A percentile compares a stretch with the other conserved stretches of the same genome.
Conservation (phyloP, 495 filamentous ascomycete species). For the Talaromyces borbonicus region DNA sequence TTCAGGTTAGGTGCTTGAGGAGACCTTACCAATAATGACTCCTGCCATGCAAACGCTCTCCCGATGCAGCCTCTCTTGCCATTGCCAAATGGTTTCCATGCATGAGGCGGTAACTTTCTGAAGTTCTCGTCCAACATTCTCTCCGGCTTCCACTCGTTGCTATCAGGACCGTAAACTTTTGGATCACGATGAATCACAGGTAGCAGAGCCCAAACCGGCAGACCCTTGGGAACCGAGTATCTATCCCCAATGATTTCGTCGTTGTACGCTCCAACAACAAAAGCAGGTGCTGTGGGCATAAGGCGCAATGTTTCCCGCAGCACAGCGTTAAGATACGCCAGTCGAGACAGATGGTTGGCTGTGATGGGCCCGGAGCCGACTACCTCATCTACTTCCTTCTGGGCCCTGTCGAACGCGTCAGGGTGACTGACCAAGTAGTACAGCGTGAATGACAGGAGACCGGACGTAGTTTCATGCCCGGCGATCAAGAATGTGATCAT, state of each 20-base stretch:
- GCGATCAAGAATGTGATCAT: constrained; percentile 66
- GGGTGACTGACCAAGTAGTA: constrained; percentile 55
- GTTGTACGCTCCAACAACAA: constrained; percentile 28
- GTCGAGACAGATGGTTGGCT: constrained; percentile 56
- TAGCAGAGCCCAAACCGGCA: constrained; percentile 28
- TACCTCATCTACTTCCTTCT: constrained; percentile 58
- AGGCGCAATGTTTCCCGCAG: constrained; percentile 66
- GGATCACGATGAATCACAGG: constrained; percentile 58
- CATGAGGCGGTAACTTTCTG: constrained; percentile 43
- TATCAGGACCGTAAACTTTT: constrained; percentile 50
- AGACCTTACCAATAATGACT: constrained; percentile 31
- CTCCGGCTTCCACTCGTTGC: constrained; percentile 54
- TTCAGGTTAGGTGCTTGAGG: neutral
- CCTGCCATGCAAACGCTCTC: constrained; percentile 59
- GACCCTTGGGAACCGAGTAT: neutral
- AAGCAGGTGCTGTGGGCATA: constrained; percentile 46
- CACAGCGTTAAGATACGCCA: constrained; percentile 54
- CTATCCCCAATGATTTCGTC: neutral
- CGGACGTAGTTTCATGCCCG: constrained; percentile 67
- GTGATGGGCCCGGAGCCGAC: constrained; percentile 53
- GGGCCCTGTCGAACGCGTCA: constrained; percentile 45
- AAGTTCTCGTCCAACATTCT: constrained; percentile 57
- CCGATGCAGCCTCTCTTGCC: constrained; percentile 57
- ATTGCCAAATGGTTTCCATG: constrained; percentile 46
- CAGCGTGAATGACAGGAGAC: constrained; percentile 44